Evolutionary conservation across 2,329 filamentous ascomycete species (phyloP).

Genomic region (Alternaria novae-zelandiae): DNA sequence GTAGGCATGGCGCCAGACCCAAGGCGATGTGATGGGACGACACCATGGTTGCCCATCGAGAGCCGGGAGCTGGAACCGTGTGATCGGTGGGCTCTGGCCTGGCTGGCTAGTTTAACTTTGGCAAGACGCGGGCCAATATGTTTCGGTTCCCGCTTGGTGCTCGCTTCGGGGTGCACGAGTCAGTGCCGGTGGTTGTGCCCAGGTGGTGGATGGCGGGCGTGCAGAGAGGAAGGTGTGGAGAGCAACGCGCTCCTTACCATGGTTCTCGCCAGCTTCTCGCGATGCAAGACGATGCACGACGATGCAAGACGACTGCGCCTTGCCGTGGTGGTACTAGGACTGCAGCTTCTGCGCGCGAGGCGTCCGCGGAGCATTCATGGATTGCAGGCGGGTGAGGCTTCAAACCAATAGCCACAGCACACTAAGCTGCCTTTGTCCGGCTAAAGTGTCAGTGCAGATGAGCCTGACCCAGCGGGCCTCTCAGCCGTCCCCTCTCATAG

Average conservation of each 20-base stretch:
- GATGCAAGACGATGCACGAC: neutral
- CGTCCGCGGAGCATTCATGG: conserved; percentile 10
- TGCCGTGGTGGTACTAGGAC: neutral
- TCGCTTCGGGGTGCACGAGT: conserved; percentile 9
- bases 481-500: conserved; percentile 14
- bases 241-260: neutral
- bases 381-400: conserved; percentile 9
- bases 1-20: neutral
- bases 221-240: neutral
- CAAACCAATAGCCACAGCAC: conserved; percentile 2
- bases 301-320: neutral
- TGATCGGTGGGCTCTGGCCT: conserved; percentile 2
- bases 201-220: neutral
- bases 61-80: conserved; percentile 11
- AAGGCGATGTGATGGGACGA: conserved; percentile 1
- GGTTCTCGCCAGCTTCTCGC: neutral
- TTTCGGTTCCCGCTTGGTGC: conserved; percentile 7
- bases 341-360: conserved; percentile 1
- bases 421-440: conserved; percentile 19
- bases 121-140: conserved; percentile 10
- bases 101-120: conserved; percentile 3
- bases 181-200: neutral
- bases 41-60: neutral
- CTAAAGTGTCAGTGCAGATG: conserved; percentile 21
- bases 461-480: conserved; percentile 15